A percentile compares a stretch with the other conserved stretches of the same genome.
phyloP scores from a whole-genome alignment of 495 filamentous ascomycete genomes.

The Xylaria longipes region DNA sequence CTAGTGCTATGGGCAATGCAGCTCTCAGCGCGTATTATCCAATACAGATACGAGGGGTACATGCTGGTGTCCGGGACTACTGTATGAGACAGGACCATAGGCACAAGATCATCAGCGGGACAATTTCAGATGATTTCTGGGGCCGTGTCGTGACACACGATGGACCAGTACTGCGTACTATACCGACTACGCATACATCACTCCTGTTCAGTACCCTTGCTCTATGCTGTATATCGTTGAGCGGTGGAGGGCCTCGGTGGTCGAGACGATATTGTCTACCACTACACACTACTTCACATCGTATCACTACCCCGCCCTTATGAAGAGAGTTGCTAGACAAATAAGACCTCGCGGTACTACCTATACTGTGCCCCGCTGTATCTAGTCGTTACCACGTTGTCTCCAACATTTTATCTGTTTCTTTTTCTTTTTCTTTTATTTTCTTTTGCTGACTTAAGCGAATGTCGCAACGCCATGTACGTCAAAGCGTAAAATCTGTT shows the following conservation, averaged over 20 bases:
- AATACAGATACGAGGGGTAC: neutral
- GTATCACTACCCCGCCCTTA: neutral
- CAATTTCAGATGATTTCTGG: neutral
- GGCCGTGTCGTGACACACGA: neutral
- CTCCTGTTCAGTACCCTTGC: neutral
- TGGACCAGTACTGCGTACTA: neutral
- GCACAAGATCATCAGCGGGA: constrained; percentile 18
- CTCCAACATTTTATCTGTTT: neutral
- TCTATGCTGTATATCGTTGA: neutral
- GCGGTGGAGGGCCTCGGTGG: neutral
- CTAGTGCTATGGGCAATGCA: constrained; percentile 11
- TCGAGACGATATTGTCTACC: neutral
- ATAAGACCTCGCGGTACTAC: neutral
- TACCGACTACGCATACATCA: neutral
- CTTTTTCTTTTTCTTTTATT: no score
- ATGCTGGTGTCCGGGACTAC: neutral
- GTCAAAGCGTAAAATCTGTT: neutral
- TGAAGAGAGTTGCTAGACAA: neutral
- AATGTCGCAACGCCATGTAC: neutral
- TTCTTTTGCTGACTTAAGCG: neutral
- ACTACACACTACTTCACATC: neutral
- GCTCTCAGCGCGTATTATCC: constrained; percentile 13
- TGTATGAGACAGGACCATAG: constrained; percentile 4
- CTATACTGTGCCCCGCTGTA: neutral
- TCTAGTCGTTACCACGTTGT: neutral